phyloP scores from a whole-genome alignment of 495 filamentous ascomycete species.

The Penicillium paxilli region DNA sequence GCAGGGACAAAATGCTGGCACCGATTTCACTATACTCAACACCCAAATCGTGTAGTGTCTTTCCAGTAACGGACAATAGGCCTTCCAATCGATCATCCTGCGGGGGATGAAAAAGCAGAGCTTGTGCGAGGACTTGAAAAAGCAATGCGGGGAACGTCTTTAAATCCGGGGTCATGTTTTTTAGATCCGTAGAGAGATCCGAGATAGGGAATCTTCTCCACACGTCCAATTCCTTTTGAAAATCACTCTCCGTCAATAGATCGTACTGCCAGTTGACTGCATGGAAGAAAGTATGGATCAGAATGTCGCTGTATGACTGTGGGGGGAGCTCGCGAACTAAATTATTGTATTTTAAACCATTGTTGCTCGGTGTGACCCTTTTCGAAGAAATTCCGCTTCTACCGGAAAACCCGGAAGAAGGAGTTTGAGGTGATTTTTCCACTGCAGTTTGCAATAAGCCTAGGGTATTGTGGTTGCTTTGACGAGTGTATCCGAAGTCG shows the following conservation, averaged over 20 bases:
- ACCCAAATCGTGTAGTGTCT: conserved; percentile 60
- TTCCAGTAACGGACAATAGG: conserved; percentile 57
- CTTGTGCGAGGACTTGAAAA: conserved; percentile 55
- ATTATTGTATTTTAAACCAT: conserved; percentile 56
- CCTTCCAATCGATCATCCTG: conserved; percentile 48
- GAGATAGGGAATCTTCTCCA: conserved; percentile 38
- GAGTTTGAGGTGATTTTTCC: too few relatives aligned
- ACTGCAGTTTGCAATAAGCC: conserved; percentile 9
- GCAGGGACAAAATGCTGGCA: conserved; percentile 47
- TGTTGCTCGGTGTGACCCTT: conserved; percentile 3
- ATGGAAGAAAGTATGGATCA: conserved; percentile 55
- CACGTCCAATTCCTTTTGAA: conserved; percentile 40
- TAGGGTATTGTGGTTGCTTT: conserved; percentile 12
- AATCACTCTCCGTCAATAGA: conserved; percentile 55
- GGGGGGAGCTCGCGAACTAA: conserved; percentile 54
- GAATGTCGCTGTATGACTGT: conserved; percentile 49
- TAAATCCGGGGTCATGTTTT: conserved; percentile 5
- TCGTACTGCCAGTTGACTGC: conserved; percentile 63
- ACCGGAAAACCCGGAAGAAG: conserved; percentile 3
- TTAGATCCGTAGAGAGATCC: conserved; percentile 10
- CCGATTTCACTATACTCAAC: conserved; percentile 59
- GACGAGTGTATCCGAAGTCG: conserved; percentile 15
- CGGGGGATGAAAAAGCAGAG: conserved; percentile 53
- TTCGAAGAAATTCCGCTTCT: not conserved
- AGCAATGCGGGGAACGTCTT: conserved; percentile 53